phyloP scores from a whole-genome alignment of 2,329 filamentous ascomycete species.

The Sclerotinia borealis region DNA sequence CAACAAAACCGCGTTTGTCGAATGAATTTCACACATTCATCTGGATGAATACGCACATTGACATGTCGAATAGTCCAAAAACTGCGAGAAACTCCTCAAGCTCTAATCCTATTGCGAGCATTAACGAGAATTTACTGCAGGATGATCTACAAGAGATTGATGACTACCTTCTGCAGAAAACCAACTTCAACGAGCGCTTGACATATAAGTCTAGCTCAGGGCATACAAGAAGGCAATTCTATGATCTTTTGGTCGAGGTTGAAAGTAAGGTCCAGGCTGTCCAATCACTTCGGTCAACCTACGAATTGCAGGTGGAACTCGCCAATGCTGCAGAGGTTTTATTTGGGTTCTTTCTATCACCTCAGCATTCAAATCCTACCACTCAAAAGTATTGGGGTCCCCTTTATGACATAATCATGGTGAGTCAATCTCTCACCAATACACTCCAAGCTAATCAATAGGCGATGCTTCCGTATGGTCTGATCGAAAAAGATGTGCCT shows the following conservation, averaged over 20 bases:
- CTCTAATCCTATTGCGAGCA: neutral
- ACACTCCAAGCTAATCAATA: neutral
- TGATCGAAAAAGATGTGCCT: neutral
- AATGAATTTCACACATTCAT: neutral
- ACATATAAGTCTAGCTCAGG: neutral
- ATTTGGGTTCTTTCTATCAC: constrained; percentile 40
- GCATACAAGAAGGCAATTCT: neutral
- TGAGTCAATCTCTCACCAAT: constrained; percentile 18
- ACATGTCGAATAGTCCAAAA: neutral
- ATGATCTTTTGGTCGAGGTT: neutral
- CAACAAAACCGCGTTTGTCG: neutral
- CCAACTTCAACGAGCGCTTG: neutral
- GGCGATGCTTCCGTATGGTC: neutral
- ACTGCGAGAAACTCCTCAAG: neutral
- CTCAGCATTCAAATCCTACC: constrained; percentile 34
- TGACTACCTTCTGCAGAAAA: neutral
- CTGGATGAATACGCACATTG: neutral
- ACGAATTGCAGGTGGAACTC: constrained; percentile 33
- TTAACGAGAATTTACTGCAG: neutral
- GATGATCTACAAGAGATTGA: constrained; percentile 2
- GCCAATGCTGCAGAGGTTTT: constrained; percentile 38
- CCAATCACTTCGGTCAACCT: constrained; percentile 19
- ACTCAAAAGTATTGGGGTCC: constrained; percentile 41
- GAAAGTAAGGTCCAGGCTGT: constrained; percentile 16
- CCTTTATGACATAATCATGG: constrained; percentile 30